phyloP scores from a whole-genome alignment of 2,329 filamentous ascomycete genomes.

The Epichloe amarillans region DNA sequence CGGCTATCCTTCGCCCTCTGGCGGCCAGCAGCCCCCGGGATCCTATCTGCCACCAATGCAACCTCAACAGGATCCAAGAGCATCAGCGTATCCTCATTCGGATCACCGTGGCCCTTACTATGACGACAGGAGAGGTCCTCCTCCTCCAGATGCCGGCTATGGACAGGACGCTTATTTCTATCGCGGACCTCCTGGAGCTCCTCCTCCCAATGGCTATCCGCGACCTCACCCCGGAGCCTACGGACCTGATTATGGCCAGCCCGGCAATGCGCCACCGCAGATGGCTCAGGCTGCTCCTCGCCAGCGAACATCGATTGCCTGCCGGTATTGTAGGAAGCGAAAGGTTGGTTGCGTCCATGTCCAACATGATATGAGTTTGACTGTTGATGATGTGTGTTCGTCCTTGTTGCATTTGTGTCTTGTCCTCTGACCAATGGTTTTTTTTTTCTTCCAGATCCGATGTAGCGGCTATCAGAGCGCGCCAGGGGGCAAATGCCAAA shows the following conservation, averaged over 20 bases:
- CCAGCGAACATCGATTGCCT: constrained; percentile 46
- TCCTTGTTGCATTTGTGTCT: too few relatives aligned
- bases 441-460: constrained; percentile 37
- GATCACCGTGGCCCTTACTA: constrained; percentile 27
- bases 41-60: constrained; percentile 27
- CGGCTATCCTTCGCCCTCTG: constrained; percentile 31
- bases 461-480: constrained; percentile 48
- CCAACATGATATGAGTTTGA: constrained; percentile 2
- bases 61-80: constrained; percentile 20
- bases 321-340: constrained; percentile 46
- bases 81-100: constrained; percentile 23
- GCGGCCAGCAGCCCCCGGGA: constrained; percentile 17
- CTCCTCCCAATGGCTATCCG: constrained; percentile 16
- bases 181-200: constrained; percentile 17
- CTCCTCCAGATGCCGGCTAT: constrained; percentile 15
- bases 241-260: constrained; percentile 21
- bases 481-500: constrained; percentile 47
- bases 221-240: constrained; percentile 18
- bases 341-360: constrained; percentile 29
- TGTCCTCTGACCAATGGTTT: constrained; percentile 1
- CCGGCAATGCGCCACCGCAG: constrained; percentile 21
- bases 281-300: constrained; percentile 40
- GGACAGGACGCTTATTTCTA: constrained; percentile 21
- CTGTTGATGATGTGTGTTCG: background rate
- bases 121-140: constrained; percentile 20